These are phyloP conservation scores for Trypanosoma vivax DNA, from an alignment of 208 protist genomes.

Conservation along the genomic window DNA sequence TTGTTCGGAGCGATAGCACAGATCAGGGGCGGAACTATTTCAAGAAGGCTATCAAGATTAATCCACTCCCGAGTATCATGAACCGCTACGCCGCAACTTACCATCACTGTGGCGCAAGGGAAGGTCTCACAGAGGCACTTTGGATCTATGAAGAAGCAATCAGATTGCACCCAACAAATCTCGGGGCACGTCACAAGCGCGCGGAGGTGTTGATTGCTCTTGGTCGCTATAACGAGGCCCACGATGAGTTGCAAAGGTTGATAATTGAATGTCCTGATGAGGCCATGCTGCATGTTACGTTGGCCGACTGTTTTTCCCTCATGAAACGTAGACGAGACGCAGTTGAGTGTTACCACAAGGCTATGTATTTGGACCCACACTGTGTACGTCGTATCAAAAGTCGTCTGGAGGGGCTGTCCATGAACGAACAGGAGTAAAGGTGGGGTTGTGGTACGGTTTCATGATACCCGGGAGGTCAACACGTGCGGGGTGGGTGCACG, in stretches of 20 bases:
- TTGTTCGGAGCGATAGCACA: conserved; percentile 88
- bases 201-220: conserved; percentile 83
- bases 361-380: conserved; percentile 70
- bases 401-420: conserved; percentile 57
- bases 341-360: conserved; percentile 57
- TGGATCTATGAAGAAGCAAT: conserved; percentile 68
- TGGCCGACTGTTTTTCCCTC: conserved; percentile 72
- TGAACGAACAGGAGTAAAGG: conserved; percentile 8
- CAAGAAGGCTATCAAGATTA: conserved; percentile 78
- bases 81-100: conserved; percentile 72
- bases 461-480: background rate
- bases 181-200: conserved; percentile 84
- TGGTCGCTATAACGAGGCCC: conserved; percentile 51
- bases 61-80: conserved; percentile 63
- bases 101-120: conserved; percentile 33
- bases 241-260: conserved; percentile 71
- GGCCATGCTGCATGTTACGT: conserved; percentile 81
- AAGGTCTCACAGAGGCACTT: conserved; percentile 62
- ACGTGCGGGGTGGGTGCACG: no score
- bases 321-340: conserved; percentile 41
- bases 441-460: background rate
- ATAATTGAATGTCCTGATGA: conserved; percentile 77
- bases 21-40: conserved; percentile 89
- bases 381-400: conserved; percentile 54
- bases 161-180: conserved; percentile 69